Evolutionary conservation across 345 rosid species (phyloP).

Genomic region (Sonneratia alba): DNA sequence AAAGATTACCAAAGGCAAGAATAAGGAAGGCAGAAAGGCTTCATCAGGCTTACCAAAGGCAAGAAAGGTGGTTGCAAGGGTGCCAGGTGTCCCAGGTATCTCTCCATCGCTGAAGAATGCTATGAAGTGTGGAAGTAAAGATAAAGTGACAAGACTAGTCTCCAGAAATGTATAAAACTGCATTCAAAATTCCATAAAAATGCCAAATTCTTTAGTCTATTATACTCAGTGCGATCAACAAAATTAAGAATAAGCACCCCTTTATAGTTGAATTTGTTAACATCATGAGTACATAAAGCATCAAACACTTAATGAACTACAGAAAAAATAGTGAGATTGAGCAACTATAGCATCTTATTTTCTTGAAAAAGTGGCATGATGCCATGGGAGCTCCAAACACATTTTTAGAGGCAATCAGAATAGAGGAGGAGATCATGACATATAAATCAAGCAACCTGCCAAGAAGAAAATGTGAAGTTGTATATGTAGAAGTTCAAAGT

Average conservation of each 20-base stretch:
- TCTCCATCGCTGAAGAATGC: conserved; percentile 90
- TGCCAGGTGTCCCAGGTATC: conserved; percentile 88
- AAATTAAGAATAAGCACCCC: not conserved
- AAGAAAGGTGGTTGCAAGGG: conserved; percentile 92
- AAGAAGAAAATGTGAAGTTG: too few species aligned
- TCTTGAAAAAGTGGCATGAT: not conserved
- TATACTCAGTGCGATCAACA: not conserved
- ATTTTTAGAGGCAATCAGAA: too few species aligned
- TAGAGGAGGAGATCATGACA: too few species aligned
- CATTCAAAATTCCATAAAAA: conserved; percentile 14
- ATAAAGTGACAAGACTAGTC: conserved; percentile 78
- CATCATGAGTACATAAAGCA: not conserved
- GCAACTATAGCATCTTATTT: not conserved
- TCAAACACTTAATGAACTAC: not conserved
- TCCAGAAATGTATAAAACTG: conserved; percentile 96
- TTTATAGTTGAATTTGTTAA: not conserved
- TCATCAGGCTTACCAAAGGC: conserved; percentile 56
- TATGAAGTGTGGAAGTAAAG: conserved; percentile 76
- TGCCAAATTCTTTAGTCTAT: not conserved
- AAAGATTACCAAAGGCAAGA: not conserved
- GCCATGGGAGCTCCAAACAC: not conserved
- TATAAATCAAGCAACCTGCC: too few species aligned
- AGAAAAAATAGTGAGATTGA: too few species aligned
- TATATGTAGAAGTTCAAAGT: too few species aligned
- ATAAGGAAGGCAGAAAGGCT: not conserved